phyloP scores from a whole-genome alignment of 257 asterid species.

The Solanum lignicaule region DNA sequence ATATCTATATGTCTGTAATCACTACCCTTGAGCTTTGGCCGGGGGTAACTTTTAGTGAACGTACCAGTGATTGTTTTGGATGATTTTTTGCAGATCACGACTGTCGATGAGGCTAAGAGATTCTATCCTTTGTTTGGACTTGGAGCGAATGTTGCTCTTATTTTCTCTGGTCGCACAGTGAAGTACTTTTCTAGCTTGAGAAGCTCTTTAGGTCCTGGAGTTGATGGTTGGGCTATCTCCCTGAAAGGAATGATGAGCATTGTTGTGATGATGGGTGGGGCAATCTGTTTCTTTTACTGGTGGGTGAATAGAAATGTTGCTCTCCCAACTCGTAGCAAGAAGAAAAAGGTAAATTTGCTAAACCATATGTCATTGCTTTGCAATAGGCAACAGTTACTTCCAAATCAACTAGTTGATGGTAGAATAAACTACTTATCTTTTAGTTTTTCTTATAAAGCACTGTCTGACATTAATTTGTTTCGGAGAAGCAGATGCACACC shows the following conservation, averaged over 20 bases:
- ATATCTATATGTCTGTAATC: neutral
- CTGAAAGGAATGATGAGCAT: conserved; percentile 95
- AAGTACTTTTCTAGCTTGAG: conserved; percentile 92
- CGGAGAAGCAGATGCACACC: neutral
- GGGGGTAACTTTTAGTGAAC: neutral
- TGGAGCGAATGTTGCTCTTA: conserved; percentile 92
- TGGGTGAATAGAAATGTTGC: conserved; percentile 84
- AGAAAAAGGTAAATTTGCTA: conserved; percentile 67
- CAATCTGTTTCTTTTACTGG: conserved; percentile 81
- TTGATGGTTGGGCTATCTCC: conserved; percentile 98
- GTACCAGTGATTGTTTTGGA: neutral
- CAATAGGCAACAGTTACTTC: neutral
- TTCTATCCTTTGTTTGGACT: conserved; percentile 96
- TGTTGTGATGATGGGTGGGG: conserved; percentile 76
- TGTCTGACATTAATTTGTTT: neutral
- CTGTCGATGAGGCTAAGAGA: conserved; percentile 88
- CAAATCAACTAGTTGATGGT: neutral
- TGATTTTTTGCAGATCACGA: conserved; percentile 58
- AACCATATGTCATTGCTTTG: neutral
- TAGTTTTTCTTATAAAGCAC: neutral
- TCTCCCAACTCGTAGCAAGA: conserved; percentile 69
- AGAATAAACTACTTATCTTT: neutral
- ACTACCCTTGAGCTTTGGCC: neutral
- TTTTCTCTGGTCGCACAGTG: conserved; percentile 96
- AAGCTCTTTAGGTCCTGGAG: conserved; percentile 75